Evolutionary conservation across 352 stramenopile species (phyloP), one percentile per base, ranked within the genome.

Genomic region (Pythium aphanidermatum): DNA sequence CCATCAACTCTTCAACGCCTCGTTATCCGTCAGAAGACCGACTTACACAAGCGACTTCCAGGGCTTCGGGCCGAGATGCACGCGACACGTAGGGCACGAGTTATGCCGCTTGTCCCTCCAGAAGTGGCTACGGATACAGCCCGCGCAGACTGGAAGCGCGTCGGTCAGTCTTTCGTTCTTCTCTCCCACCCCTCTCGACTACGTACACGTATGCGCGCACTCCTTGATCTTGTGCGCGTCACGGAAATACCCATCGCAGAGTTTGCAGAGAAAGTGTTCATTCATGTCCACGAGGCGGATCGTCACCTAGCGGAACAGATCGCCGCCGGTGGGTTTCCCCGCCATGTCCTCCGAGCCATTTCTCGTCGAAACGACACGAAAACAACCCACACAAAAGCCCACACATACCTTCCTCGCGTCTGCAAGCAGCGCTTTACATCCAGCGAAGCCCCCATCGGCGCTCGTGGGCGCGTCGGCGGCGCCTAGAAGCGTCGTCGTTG

Each of bases 171-270:
- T n/a, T n/a, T n/a, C n/a, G n/a, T n/a, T n/a, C n/a, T n/a, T n/a
- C n/a, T 9, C 20, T 34, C 5, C 25, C 25, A 23, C 26, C 9
- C 36, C 6, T 16, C 11, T 31, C n/a, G 12, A 30, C 4, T 20
- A 26, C 70, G 48, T 65, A 89, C 77, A 92, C 1, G 80, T 86
- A 46, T 90, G 74, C 20, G 86, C 57, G 51, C 80, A 92, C 57
- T 92, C 80, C 33, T 82, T 78, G 34, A 88, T 74, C 37, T 74
- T 84, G 36, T 86, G 77, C 0, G 80, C 68, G 34, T 88, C 73
- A 13, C 65, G 60, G 16, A 86, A 59, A 51, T 90, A 90, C 11
- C 80, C 80, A 10, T 68, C 53, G 57, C 80, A 92, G 13, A 92
- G 34, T 29, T 51, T 63, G 52, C 77, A 92, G 35, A 74, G 58